Base-by-base conservation (phyloP, 495 filamentous ascomycete species). In the Hypoxylon lenormandii region DNA sequence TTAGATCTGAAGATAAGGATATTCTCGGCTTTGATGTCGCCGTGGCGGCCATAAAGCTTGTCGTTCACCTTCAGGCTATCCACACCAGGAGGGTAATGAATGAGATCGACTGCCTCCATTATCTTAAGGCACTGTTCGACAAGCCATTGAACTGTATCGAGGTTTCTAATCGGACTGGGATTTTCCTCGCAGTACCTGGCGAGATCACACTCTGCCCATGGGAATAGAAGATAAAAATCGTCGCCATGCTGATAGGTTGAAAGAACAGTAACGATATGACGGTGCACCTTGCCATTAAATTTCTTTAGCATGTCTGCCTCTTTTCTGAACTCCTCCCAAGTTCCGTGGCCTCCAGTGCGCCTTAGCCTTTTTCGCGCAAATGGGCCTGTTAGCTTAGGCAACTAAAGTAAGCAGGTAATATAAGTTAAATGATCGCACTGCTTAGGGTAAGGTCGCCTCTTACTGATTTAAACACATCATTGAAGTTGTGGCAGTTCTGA, bases 301-400 rank as follows among this genome's bases (percentile, higher is more conserved):
- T 49, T 69, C 49, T 70, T 60, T 16, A 72, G 65, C 65, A 72
- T 72, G 23, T 51, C 38, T 10, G 69, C 53, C 22, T 70, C 69
- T 33, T 40, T 50, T 16, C 18, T 13, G 22, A 65, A 58, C 5
- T 49, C 61, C 13, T 57, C 38, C 3, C 36, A 18, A 6, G 4
- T 13, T 4, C 4, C 6, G 36, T 37, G 6, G 52, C 48, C 16
- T 13, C 40, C 13, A 10, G 3, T 3, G 23, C 49, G 18, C 0
- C 50, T 19, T 0, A 62, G 48, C 16, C 26, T 60, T 18, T 62
- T 62, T 22, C 52, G 22, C 12, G 59, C 59, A 38, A 62, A 62
- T 4, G 59, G 59, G 0, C 59, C 59, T 62, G 52, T 38, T 16
- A 2, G 7, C 15, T 1, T 45, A 18, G 48, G 49, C 53, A 62